Evolutionary conservation across 306 rosid species (phyloP).

Genomic region (Vachellia pachyceras): DNA sequence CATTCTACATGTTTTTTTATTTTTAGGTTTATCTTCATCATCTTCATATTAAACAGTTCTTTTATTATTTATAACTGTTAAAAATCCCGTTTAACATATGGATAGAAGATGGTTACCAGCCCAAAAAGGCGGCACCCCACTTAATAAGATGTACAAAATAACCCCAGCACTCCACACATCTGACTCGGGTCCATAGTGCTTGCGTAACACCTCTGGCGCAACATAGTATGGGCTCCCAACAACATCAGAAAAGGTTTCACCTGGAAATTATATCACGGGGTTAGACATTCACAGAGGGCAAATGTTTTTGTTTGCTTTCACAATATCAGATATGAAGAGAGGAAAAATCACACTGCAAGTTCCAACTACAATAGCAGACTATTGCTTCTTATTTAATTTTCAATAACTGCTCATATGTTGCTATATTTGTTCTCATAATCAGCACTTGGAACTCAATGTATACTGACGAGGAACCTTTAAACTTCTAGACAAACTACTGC

Average conservation of each 20-base stretch:
- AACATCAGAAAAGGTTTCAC: constrained; percentile 62
- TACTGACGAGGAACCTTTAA: not conserved
- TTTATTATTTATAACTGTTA: not conserved
- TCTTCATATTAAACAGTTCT: not conserved
- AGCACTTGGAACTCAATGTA: not conserved
- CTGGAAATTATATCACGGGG: constrained; percentile 43
- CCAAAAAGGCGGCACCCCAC: constrained; percentile 82
- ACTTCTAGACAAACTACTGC: constrained; percentile 13
- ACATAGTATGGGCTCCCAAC: constrained; percentile 77
- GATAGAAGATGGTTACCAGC: constrained; percentile 51
- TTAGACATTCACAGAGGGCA: constrained; percentile 34
- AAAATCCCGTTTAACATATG: constrained; percentile 26
- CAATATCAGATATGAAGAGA: constrained; percentile 10
- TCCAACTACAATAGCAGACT: constrained; percentile 13
- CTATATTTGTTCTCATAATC: constrained; percentile 31
- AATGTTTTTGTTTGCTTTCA: not conserved
- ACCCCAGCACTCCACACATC: constrained; percentile 81
- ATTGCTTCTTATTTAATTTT: constrained; percentile 18
- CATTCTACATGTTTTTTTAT: not conserved
- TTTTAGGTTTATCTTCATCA: not conserved
- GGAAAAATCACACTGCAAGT: not conserved
- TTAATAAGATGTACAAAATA: constrained; percentile 61
- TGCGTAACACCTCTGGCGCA: constrained; percentile 72
- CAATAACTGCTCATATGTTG: constrained; percentile 14
- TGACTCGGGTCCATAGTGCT: constrained; percentile 65